Percentiles rank a stretch among this genome's conserved stretches.
Conservation (phyloP, 1,284 basidiomycete genomes). For the Marasmius fiardii region DNA sequence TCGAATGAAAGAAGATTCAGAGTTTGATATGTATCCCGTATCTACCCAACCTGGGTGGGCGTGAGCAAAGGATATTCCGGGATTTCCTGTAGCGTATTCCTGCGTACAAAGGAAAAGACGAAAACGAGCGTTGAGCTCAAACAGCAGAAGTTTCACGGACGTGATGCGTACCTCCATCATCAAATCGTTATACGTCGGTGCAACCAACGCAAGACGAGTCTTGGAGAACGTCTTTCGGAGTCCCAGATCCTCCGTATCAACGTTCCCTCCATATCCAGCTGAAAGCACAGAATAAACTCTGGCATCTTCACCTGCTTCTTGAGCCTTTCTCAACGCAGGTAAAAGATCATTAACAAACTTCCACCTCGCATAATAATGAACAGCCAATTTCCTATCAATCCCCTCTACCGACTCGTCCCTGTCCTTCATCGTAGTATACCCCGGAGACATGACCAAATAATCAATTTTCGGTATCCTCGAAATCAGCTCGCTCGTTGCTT, state of each 20-base stretch:
- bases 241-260: constrained; percentile 17
- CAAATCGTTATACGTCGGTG: constrained; percentile 19
- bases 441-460: constrained; percentile 20
- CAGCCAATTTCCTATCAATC: constrained; percentile 23
- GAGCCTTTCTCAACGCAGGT: constrained; percentile 25
- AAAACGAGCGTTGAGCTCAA: not conserved
- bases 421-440: constrained; percentile 19
- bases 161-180: constrained; percentile 16
- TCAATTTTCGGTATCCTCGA: constrained; percentile 15
- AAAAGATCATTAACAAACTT: constrained; percentile 24
- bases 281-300: constrained; percentile 12
- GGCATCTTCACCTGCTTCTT: constrained; percentile 20
- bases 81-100: constrained; percentile 5
- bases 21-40: not conserved
- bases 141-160: not conserved
- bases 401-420: constrained; percentile 23
- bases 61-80: constrained; percentile 6
- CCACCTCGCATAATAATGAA: constrained; percentile 20
- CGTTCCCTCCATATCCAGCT: constrained; percentile 3
- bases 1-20: not conserved
- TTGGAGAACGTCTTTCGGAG: constrained; percentile 16
- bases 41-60: constrained; percentile 7
- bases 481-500: constrained; percentile 26
- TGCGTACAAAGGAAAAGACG: not conserved
- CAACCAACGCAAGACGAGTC: constrained; percentile 8